These are phyloP conservation scores for Mortierella alpina DNA, from an alignment of 192 early-diverging fungal species.

Conservation along the genomic window DNA sequence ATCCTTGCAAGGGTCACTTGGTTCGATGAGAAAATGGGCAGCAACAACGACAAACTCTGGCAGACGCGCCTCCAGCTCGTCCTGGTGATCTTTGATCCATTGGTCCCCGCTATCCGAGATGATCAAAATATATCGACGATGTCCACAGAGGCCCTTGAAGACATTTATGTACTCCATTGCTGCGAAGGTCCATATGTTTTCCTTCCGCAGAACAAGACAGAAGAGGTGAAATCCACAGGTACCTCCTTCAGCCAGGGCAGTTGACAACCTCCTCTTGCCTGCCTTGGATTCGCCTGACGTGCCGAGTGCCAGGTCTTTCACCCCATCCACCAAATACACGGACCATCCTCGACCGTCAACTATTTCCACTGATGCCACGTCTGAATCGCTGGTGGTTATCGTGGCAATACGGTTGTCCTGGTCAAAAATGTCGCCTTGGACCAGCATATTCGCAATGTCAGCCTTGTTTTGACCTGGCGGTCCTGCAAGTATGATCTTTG, in stretches of 20 bases:
- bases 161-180: too few species aligned
- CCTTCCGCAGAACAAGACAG: neutral
- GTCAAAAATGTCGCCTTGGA: constrained; percentile 1
- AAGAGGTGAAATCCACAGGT: neutral
- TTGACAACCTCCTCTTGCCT: neutral
- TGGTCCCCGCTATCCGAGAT: too few species aligned
- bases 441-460: neutral
- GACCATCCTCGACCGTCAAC: constrained; percentile 6
- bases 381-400: neutral
- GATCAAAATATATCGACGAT: too few species aligned
- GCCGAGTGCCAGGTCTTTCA: neutral
- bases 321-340: constrained; percentile 2
- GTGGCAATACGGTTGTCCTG: neutral
- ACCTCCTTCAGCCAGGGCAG: neutral
- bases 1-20: too few species aligned
- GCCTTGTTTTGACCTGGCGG: neutral
- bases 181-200: too few species aligned
- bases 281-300: neutral
- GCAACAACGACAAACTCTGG: too few species aligned
- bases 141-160: too few species aligned
- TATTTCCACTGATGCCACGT: neutral
- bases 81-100: too few species aligned
- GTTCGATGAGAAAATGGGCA: too few species aligned
- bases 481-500: neutral
- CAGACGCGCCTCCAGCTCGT: too few species aligned